Percentiles rank a stretch among this genome's conserved stretches.
phyloP scores from a whole-genome alignment of 179 eudicot genomes.

The Beta corolliflora region DNA sequence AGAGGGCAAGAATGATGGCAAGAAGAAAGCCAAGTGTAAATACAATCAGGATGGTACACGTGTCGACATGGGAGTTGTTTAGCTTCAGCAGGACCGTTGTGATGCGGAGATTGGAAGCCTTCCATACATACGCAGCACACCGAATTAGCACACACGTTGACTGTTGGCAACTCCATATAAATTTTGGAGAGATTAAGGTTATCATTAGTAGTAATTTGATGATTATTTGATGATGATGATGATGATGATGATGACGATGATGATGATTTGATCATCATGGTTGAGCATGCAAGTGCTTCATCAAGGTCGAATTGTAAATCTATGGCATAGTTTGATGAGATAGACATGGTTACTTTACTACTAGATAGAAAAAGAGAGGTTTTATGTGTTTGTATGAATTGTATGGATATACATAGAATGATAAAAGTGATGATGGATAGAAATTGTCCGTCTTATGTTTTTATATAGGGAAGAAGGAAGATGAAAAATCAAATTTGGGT shows the following conservation, averaged over 20 bases:
- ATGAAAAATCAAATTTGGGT: conserved; percentile 14
- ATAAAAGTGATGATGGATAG: no score
- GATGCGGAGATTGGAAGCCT: conserved; percentile 3
- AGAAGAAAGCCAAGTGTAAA: conserved; percentile 29
- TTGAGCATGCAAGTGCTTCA: conserved; percentile 30
- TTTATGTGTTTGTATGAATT: no score
- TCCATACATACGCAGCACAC: conserved; percentile 41
- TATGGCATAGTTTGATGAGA: conserved; percentile 8
- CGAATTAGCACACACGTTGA: conserved; percentile 19
- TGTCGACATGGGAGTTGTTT: conserved; percentile 34
- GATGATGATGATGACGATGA: neutral
- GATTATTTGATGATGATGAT: neutral
- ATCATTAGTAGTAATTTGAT: neutral
- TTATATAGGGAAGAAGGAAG: neutral
- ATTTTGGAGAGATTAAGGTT: neutral
- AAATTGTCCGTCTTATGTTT: neutral
- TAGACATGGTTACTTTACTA: conserved; percentile 5
- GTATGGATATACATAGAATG: no score
- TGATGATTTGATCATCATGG: conserved; percentile 22
- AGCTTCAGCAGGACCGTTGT: neutral
- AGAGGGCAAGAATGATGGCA: conserved; percentile 34
- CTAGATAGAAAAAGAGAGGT: no score
- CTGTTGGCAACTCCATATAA: conserved; percentile 24
- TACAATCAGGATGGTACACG: conserved; percentile 42
- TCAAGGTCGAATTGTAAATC: conserved; percentile 32